Conservation (phyloP, 306 rosid species). For the Abrus pulchellus region DNA sequence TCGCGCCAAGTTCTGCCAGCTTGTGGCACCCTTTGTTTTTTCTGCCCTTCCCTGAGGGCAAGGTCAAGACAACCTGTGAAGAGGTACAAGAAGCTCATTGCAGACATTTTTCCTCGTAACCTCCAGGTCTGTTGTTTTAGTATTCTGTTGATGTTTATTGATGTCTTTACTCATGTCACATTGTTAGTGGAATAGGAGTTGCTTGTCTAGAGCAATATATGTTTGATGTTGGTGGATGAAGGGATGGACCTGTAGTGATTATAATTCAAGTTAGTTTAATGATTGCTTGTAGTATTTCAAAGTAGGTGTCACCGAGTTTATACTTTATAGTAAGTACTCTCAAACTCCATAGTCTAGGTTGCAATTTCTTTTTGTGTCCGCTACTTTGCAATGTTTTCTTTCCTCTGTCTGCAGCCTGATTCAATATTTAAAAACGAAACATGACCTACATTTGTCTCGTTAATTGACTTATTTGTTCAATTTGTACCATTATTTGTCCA, state of each 20-base stretch:
- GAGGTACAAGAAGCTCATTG: slow-evolving; percentile 98
- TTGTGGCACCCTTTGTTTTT: slow-evolving; percentile 88
- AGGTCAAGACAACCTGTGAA: slow-evolving; percentile 98
- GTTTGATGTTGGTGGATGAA: background rate
- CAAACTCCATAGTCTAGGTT: too few species aligned
- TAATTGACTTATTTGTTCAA: slow-evolving; percentile 27
- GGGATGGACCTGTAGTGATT: slow-evolving; percentile 25
- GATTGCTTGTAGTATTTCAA: slow-evolving; percentile 24
- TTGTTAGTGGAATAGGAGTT: slow-evolving; percentile 41
- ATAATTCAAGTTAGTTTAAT: slow-evolving; percentile 33
- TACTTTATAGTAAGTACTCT: background rate
- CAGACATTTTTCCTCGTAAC: slow-evolving; percentile 90
- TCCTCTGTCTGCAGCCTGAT: too few species aligned
- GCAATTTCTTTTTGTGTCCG: too few species aligned
- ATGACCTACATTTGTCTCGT: background rate
- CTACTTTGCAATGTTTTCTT: too few species aligned
- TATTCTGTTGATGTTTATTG: background rate
- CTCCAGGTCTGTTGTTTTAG: slow-evolving; percentile 60
- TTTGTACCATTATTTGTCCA: background rate
- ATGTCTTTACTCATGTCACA: slow-evolving; percentile 17
- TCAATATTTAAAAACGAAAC: too few species aligned
- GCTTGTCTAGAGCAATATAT: background rate
- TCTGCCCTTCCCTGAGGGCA: slow-evolving; percentile 86
- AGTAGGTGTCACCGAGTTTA: slow-evolving; percentile 34
- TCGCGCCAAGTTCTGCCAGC: slow-evolving; percentile 95